Evolutionary conservation across 768 basidiomycete genomes (phyloP), one percentile per base, ranked within the genome.

Genomic region (Leccinum subtestaceum): DNA sequence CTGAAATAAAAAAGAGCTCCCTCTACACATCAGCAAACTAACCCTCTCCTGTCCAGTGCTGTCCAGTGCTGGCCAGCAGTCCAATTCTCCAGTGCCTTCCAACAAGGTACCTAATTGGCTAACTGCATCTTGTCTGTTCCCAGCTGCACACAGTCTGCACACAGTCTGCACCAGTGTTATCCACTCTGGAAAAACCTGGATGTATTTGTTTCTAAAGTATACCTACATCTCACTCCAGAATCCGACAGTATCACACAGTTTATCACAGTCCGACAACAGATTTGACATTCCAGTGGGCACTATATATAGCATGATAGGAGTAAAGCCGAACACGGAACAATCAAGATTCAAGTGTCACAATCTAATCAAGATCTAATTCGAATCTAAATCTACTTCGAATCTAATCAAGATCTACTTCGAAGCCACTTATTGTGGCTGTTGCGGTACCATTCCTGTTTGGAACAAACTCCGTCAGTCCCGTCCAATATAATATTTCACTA

Each of bases 1-100:
- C 75, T 15, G 87, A 92, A 63, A 81, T 94, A 47, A 81, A 80
- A 60, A 78, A 77, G 58, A 88, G 84, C 61, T 70, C 72, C 8
- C 75, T 95, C 47, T 93, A 88, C 75, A 77, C 40, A 43, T 43
- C 40, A 43, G 40, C 17, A 43, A 43, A 43, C 40, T n/a, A 43
- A 43, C n/a, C 40, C 40, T 17, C n/a, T n/a, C 6, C 15, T 43
- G 40, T 13, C 40, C 40, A 43, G 40, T 43, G 40, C n/a, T 43
- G 40, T 5, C 40, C 40, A 43, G 40, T n/a, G 8, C 40, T 43
- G 40, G 40, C 40, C 40, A 43, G 40, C 40, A 43, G 40, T 43
- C 15, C 5, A 13, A 17, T 17, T 49, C 19, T 15, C 27, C 48
- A 49, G 48, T 8, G 8, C 8, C 17, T 27, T n/a, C 27, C 48